Conservation (phyloP, 441 rosid genomes). For the Theobroma grandiflorum region DNA sequence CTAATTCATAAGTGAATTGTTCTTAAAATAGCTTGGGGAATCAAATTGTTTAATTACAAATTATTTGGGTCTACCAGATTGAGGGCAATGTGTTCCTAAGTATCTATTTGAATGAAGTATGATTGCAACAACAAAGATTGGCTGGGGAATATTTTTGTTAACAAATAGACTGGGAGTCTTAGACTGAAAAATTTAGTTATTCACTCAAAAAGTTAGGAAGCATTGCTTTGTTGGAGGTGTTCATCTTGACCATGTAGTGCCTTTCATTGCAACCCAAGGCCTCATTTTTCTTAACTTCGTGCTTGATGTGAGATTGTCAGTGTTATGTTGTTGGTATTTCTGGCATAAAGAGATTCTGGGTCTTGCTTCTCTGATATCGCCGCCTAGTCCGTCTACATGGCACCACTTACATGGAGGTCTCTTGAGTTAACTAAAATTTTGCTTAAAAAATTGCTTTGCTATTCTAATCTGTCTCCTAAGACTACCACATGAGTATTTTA, state of each 20-base stretch:
- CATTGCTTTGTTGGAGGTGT: not conserved
- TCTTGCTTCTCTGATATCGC: slow-evolving; percentile 1
- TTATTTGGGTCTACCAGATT: not conserved
- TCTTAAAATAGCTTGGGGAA: not conserved
- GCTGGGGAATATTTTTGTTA: not conserved
- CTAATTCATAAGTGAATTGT: not conserved
- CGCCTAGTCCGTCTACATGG: slow-evolving; percentile 8
- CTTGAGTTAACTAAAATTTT: slow-evolving; percentile 7
- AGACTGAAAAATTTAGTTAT: not conserved
- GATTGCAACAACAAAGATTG: not conserved
- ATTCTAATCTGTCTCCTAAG: not conserved
- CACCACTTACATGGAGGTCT: not conserved
- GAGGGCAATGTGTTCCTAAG: not conserved
- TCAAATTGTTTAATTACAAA: slow-evolving; percentile 2
- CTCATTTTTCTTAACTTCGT: slow-evolving; percentile 5
- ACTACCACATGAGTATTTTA: not conserved
- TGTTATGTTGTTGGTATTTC: not conserved
- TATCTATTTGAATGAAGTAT: not conserved
- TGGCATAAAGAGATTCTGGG: not conserved
- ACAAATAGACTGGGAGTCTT: not conserved
- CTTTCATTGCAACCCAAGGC: slow-evolving; percentile 6
- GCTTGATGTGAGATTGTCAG: not conserved
- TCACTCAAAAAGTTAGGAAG: slow-evolving; percentile 15
- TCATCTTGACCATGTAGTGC: not conserved
- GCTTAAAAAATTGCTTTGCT: not conserved